Conservation (phyloP, 2,329 filamentous ascomycete genomes). For the Elsinoe arachidis region DNA sequence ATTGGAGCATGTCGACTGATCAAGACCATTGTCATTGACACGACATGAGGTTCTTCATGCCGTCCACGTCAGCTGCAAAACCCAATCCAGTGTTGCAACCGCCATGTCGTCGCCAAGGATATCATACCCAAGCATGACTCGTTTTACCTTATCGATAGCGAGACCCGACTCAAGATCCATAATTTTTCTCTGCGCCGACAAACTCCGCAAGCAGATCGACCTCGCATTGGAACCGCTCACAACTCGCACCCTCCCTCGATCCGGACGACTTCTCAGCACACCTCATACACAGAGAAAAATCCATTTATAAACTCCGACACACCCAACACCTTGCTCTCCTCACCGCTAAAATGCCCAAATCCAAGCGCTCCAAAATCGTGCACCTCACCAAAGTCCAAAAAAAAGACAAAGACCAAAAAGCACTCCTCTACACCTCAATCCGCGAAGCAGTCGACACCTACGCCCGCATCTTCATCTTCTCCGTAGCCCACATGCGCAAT, state of each 20-base stretch:
- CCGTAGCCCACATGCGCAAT: constrained; percentile 96
- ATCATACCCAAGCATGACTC: background rate
- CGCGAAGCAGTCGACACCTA: constrained; percentile 77
- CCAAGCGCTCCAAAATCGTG: constrained; percentile 81
- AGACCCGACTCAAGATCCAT: background rate
- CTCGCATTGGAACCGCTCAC: constrained; percentile 53
- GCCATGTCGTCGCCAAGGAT: background rate
- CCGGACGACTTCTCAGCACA: background rate
- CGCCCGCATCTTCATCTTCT: constrained; percentile 87
- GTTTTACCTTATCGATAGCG: background rate
- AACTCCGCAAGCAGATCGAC: constrained; percentile 93
- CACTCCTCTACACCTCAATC: constrained; percentile 79
- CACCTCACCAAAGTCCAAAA: constrained; percentile 87
- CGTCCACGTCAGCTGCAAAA: background rate
- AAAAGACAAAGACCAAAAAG: constrained; percentile 84
- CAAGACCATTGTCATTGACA: background rate
- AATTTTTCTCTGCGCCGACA: constrained; percentile 56
- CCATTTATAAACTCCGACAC: background rate
- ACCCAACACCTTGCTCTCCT: background rate
- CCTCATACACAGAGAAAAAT: background rate
- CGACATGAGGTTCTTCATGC: background rate
- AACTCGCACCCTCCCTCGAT: constrained; percentile 41
- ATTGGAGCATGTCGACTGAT: constrained; percentile 64
- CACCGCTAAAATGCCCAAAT: constrained; percentile 72
- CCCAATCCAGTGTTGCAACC: background rate